A percentile compares a stretch with the other conserved stretches of the same genome.
phyloP scores from a whole-genome alignment of 441 rosid genomes.

The Adansonia gregorii region DNA sequence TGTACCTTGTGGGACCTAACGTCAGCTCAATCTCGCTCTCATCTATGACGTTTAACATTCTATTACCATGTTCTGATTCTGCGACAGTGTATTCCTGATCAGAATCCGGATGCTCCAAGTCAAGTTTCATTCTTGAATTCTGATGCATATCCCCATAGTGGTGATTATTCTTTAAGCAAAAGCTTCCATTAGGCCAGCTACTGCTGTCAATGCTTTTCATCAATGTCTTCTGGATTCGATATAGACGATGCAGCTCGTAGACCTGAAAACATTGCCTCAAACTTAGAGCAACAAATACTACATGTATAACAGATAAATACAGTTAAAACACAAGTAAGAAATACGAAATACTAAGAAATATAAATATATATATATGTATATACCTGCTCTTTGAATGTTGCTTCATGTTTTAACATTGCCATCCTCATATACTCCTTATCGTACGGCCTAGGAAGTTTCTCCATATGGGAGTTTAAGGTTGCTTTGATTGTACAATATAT shows the following conservation, averaged over 20 bases:
- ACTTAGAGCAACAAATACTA: not conserved
- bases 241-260: constrained; percentile 87
- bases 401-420: constrained; percentile 96
- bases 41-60: constrained; percentile 48
- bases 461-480: constrained; percentile 50
- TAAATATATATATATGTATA: not conserved
- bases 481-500: constrained; percentile 4
- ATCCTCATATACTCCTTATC: constrained; percentile 88
- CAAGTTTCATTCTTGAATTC: constrained; percentile 35
- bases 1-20: constrained; percentile 64
- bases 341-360: not conserved
- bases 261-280: constrained; percentile 47
- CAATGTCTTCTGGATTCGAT: constrained; percentile 73
- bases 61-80: constrained; percentile 35
- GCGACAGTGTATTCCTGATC: constrained; percentile 29
- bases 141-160: constrained; percentile 26
- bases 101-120: constrained; percentile 45
- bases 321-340: not conserved
- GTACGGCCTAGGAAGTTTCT: constrained; percentile 69
- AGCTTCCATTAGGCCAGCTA: constrained; percentile 21
- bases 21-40: constrained; percentile 90
- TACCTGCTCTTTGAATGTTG: constrained; percentile 96
- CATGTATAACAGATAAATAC: not conserved
- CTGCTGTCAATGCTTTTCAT: constrained; percentile 61
- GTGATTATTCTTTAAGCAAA: constrained; percentile 24